Base-by-base conservation (phyloP, 345 rosid genomes). In the Camelina hispida region DNA sequence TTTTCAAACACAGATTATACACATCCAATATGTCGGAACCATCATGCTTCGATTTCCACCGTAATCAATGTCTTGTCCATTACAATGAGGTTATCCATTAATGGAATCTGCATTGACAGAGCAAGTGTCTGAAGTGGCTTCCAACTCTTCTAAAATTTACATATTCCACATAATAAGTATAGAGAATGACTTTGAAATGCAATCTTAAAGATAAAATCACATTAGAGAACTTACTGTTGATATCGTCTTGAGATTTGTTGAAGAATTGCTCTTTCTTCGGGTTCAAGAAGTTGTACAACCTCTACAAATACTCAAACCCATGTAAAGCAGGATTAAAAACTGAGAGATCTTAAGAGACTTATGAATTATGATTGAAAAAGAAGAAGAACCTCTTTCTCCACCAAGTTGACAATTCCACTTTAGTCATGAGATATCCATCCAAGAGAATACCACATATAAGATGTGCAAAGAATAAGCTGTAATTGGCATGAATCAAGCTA, bases 201-300 rank as follows among this genome's bases (percentile, higher is more conserved):
- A 23, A 23, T 23, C 25, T 23, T 23, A 23, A 23, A 2, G 25
- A 23, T 23, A 23, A 23, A 23, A 23, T 23, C 25, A 23, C 25
- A 2, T 23, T 2, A 23, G 25, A 23, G 25, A 23, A 23, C 65
- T 77, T 68, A 80, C 85, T n/a, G 85, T 83, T 56, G 81, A 79
- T 54, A 76, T 81, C 71, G 57, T 81, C 35, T 65, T 48, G 17
- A 87, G 73, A 75, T 91, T 83, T 88, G 91, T 51, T 81, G 83
- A 66, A 91, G 81, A 75, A 89, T 85, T 66, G 74, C 89, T 82
- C 80, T 83, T 80, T 95, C 97, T 75, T 85, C 89, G 35, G 96
- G 90, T 51, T 61, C 84, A 77, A 95, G 80, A 64, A 91, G 91
- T 82, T 80, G 84, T 71, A 89, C 89, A 72, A 88, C 88, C 78